phyloP scores from a whole-genome alignment of 202 grass and related monocot genomes.

The Schoenoplectus tabernaemontani region DNA sequence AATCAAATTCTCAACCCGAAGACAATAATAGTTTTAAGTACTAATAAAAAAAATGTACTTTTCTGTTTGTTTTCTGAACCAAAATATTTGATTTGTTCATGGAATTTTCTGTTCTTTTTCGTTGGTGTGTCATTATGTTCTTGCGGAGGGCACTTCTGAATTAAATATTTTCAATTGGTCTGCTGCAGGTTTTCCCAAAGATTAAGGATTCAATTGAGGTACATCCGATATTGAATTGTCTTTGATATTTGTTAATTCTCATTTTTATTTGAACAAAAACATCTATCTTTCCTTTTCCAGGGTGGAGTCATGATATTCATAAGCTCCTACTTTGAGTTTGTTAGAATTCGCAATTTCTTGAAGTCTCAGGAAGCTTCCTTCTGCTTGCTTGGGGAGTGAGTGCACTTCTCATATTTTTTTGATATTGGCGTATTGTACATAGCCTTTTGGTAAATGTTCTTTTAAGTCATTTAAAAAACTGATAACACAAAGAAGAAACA shows the following conservation, averaged over 20 bases:
- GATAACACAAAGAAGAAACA: too few relatives aligned
- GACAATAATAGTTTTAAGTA: background rate
- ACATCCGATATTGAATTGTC: constrained; percentile 3
- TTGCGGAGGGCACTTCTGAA: background rate
- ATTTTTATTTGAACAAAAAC: background rate
- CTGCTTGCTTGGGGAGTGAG: constrained; percentile 96
- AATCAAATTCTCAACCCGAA: background rate
- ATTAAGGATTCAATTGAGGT: constrained; percentile 85
- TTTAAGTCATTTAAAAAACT: background rate
- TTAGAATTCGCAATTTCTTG: constrained; percentile 67
- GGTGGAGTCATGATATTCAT: constrained; percentile 70
- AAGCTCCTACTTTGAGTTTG: constrained; percentile 87
- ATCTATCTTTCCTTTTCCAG: constrained; percentile 25
- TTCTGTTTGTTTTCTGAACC: background rate
- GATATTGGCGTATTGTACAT: background rate
- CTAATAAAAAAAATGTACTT: background rate
- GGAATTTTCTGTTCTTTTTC: background rate
- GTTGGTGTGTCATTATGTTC: background rate
- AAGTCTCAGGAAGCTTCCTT: constrained; percentile 71
- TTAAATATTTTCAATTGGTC: background rate
- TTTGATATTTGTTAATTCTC: background rate
- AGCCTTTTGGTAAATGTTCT: constrained; percentile 14
- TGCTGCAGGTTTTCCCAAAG: constrained; percentile 79
- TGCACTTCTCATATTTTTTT: background rate
- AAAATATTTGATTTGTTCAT: background rate